These are phyloP conservation scores for Mallotus japonicus DNA, from an alignment of 441 rosid species.

Conservation along the genomic window DNA sequence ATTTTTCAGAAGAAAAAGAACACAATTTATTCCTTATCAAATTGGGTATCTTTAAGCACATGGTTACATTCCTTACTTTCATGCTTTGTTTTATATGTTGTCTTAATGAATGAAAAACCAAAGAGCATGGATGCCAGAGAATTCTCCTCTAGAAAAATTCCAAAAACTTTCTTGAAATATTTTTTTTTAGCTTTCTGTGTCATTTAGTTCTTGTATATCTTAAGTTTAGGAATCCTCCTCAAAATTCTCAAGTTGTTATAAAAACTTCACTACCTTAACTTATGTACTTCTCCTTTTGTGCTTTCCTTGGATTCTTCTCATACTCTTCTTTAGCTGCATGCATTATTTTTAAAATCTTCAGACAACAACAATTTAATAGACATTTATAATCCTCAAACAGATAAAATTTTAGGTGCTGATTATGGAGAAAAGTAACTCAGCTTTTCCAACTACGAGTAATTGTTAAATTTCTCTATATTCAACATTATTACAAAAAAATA, in stretches of 20 bases:
- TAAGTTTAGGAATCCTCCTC: conserved; percentile 52
- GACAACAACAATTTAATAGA: no score
- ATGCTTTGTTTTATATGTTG: conserved; percentile 40
- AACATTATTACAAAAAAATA: no score
- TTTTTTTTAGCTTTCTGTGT: conserved; percentile 30
- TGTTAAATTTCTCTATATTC: no score
- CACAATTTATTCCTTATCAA: neutral
- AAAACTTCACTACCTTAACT: conserved; percentile 38
- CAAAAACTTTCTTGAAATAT: conserved; percentile 27
- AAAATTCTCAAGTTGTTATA: conserved; percentile 32
- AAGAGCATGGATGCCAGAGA: conserved; percentile 37
- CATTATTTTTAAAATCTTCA: conserved; percentile 27
- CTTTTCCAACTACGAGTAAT: conserved; percentile 18
- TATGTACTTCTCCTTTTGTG: conserved; percentile 44
- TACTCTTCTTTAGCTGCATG: conserved; percentile 31
- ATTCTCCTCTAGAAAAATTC: conserved; percentile 40
- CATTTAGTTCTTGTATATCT: conserved; percentile 49
- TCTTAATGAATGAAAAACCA: conserved; percentile 33
- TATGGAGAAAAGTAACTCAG: conserved; percentile 25
- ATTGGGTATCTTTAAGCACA: conserved; percentile 42
- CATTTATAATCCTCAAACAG: neutral
- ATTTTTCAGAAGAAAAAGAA: neutral
- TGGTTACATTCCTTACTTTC: conserved; percentile 56
- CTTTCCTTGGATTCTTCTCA: conserved; percentile 51
- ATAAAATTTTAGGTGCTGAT: neutral